Base-by-base conservation (phyloP, 2,329 filamentous ascomycete genomes). In the Botrytis sinoallii region DNA sequence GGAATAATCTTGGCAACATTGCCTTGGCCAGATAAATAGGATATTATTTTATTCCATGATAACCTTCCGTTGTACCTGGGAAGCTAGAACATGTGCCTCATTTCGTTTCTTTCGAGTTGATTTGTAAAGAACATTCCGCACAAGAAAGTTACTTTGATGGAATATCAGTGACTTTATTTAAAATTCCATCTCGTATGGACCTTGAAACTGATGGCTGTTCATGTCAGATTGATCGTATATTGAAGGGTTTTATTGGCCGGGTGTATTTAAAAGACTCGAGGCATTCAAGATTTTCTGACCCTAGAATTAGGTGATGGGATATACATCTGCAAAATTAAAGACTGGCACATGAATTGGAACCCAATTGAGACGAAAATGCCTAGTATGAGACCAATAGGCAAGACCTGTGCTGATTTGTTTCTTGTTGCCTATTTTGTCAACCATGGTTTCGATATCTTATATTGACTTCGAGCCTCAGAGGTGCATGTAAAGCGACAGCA, bases 381-480 rank as follows among this genome's bases (percentile, higher is more conserved):
- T 44, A 35, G 63, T 18, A 48, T 48, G 29, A 48, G 14, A 35
- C 42, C 42, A 48, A 48, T 66, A 16, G n/a, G 25, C 32, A 46
- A 48, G 29, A 35, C n/a, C 29, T 66, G 7, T 66, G 29, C 25
- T 20, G 35, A 40, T 63, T 25, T 66, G 12, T 48, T 66, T 42
- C 20, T 66, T 38, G 63, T 66, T 66, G 42, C 63, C 29, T 48
- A 35, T 35, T 65, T 44, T 18, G 22, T 63, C 38, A 63, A 63
- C 12, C 35, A 42, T 63, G 60, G 35, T 42, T 42, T 66, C 63
- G 29, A 35, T 18, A 20, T 48, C 42, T 35, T 35, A 35, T 66
- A 66, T 48, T 66, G 63, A 66, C 20, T n/a, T 35, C 42, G 63
- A 66, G 42, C 63, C 63, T 66, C 44, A 48, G 22, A 48, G n/a